Percentiles rank a stretch among this genome's conserved stretches.
phyloP scores from a whole-genome alignment of 805 yeast species.

The Monosporozyma siamensis region DNA sequence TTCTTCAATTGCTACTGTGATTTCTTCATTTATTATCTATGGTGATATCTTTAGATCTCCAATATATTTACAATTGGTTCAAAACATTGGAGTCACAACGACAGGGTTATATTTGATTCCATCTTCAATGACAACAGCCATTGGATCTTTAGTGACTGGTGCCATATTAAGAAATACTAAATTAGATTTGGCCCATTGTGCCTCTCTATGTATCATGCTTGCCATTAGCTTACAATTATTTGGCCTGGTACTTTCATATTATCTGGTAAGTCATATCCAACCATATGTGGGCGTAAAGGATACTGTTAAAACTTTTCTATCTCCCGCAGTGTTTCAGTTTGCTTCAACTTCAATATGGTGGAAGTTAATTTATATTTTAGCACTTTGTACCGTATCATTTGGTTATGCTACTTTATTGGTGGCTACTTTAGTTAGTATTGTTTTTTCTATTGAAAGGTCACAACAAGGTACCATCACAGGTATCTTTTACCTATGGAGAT shows the following conservation, averaged over 20 bases:
- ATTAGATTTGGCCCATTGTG: constrained; percentile 23
- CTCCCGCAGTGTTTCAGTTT: constrained; percentile 6
- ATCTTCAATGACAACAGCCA: constrained; percentile 44
- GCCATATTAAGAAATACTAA: constrained; percentile 30
- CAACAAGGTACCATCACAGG: constrained; percentile 43
- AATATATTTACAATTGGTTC: constrained; percentile 44
- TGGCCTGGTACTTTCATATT: constrained; percentile 14
- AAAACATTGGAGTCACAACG: constrained; percentile 41
- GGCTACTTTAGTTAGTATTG: constrained; percentile 48
- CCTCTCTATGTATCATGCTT: constrained; percentile 18
- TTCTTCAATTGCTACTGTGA: constrained; percentile 43
- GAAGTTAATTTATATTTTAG: constrained; percentile 24
- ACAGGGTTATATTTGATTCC: constrained; percentile 50
- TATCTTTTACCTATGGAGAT: constrained; percentile 41
- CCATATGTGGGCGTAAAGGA: constrained; percentile 12
- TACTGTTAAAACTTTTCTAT: constrained; percentile 2
- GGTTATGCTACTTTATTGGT: constrained; percentile 47
- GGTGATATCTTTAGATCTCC: constrained; percentile 51
- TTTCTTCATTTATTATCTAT: constrained; percentile 33
- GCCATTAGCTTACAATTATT: constrained; percentile 19
- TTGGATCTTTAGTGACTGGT: constrained; percentile 50
- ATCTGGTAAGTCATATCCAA: constrained; percentile 12
- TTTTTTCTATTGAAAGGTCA: constrained; percentile 36
- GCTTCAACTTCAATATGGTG: constrained; percentile 17
- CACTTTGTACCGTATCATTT: constrained; percentile 35